These are phyloP conservation scores for Gremmenia infestans DNA, from an alignment of 2,329 filamentous ascomycete species.

Conservation along the genomic window DNA sequence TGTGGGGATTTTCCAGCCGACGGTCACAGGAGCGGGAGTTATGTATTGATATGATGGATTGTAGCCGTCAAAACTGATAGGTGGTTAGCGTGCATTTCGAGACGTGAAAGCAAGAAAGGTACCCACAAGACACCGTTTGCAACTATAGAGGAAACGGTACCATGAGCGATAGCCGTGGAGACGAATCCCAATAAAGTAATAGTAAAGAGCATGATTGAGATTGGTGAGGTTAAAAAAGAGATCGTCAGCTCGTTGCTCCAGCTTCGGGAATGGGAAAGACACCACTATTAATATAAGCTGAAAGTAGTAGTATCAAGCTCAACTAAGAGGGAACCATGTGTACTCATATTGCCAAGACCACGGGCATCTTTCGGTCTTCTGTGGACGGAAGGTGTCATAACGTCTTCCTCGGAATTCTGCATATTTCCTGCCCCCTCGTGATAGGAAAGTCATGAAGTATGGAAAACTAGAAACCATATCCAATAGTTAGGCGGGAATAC, in stretches of 20 bases:
- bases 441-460: background rate
- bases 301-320: background rate
- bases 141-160: constrained; percentile 25
- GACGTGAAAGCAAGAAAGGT: background rate
- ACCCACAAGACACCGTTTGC: constrained; percentile 28
- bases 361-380: background rate
- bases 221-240: background rate
- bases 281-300: background rate
- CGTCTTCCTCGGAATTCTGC: background rate
- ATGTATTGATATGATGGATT: constrained; percentile 30
- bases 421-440: background rate
- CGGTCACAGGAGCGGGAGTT: constrained; percentile 35
- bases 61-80: constrained; percentile 32
- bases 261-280: background rate
- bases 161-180: constrained; percentile 23
- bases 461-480: background rate
- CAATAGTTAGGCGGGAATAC: background rate
- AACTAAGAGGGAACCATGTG: constrained; percentile 4
- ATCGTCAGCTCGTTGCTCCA: background rate
- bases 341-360: constrained; percentile 14
- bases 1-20: constrained; percentile 49
- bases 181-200: constrained; percentile 16
- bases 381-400: constrained; percentile 4
- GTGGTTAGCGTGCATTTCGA: background rate
- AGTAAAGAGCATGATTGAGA: constrained; percentile 15